These are phyloP conservation scores for Fusarium haematococcum DNA, from an alignment of 2,329 filamentous ascomycete genomes.

Conservation along the genomic window DNA sequence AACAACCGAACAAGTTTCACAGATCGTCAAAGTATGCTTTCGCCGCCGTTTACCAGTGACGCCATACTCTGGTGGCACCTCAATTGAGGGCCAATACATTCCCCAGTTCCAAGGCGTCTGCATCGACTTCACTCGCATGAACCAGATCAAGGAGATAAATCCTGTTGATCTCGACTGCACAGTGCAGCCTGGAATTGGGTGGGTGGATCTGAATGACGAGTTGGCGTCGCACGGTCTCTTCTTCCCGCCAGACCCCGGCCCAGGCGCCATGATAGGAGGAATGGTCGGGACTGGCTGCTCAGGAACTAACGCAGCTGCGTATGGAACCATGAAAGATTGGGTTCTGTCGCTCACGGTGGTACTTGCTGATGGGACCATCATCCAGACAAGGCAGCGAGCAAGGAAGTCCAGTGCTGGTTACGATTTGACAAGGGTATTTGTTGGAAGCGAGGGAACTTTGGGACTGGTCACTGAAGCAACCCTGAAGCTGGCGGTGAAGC, in stretches of 20 bases:
- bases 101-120: neutral
- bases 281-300: neutral
- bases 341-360: neutral
- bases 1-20: conserved; percentile 78
- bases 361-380: neutral
- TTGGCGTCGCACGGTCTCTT: neutral
- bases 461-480: neutral
- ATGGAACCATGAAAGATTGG: neutral
- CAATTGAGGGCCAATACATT: neutral
- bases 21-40: conserved; percentile 80
- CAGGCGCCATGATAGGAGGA: neutral
- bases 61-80: conserved; percentile 62
- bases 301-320: neutral
- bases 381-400: neutral
- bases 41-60: conserved; percentile 65
- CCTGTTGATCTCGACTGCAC: neutral
- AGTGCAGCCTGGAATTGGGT: neutral
- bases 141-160: neutral
- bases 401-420: neutral
- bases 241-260: neutral
- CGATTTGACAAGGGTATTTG: neutral
- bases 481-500: neutral
- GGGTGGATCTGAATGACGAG: neutral
- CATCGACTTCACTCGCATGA: neutral
- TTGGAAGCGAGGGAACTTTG: neutral